Percentiles rank a stretch among this genome's conserved stretches.
phyloP scores from a whole-genome alignment of 345 rosid species.

The Rhodamnia rubescens region DNA sequence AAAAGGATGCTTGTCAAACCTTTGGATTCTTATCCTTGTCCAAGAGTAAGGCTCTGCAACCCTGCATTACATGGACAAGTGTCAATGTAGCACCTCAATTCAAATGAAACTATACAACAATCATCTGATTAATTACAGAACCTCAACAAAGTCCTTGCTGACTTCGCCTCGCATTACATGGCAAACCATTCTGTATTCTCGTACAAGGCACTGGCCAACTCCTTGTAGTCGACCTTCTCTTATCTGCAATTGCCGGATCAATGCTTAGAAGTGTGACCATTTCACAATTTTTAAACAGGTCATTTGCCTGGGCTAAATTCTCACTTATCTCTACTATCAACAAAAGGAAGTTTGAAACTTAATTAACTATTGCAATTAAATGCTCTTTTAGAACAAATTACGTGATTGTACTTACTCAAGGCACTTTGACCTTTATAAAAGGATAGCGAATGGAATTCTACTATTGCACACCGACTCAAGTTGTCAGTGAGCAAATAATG shows the following conservation, averaged over 20 bases:
- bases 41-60: conserved; percentile 77
- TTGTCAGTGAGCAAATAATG: not conserved
- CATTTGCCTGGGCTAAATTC: not conserved
- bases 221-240: conserved; percentile 87
- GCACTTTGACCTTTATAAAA: not conserved
- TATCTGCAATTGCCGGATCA: conserved; percentile 30
- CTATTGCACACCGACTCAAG: not conserved
- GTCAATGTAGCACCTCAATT: not conserved
- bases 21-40: conserved; percentile 84
- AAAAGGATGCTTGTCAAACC: conserved; percentile 22
- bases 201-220: conserved; percentile 67
- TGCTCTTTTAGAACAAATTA: not conserved
- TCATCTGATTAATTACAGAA: conserved; percentile 6
- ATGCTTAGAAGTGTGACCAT: not conserved
- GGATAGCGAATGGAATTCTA: not conserved
- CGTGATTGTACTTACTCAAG: not conserved
- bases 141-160: conserved; percentile 90
- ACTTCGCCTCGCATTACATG: conserved; percentile 70
- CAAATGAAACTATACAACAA: not conserved
- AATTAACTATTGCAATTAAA: not conserved
- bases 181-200: conserved; percentile 84
- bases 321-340: not conserved
- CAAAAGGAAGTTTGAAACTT: not conserved
- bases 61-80: conserved; percentile 26
- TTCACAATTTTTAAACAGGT: not conserved